These are phyloP conservation scores for Colletotrichum tanaceti DNA, from an alignment of 2,329 filamentous ascomycete species.

Conservation along the genomic window DNA sequence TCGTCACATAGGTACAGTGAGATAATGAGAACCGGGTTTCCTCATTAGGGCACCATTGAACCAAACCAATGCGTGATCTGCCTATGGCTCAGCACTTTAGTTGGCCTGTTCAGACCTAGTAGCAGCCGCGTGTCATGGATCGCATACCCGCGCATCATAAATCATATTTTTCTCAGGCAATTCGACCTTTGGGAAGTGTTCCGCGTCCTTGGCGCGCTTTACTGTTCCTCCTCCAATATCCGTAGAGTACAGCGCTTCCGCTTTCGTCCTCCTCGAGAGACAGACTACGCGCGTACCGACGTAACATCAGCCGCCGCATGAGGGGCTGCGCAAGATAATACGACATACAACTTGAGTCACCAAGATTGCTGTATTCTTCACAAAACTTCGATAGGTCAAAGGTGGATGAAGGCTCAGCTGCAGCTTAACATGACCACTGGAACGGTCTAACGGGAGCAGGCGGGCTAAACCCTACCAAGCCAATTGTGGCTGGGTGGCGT, in stretches of 20 bases:
- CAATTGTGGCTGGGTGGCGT: not conserved
- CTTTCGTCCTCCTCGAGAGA: not conserved
- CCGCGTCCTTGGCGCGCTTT: conserved; percentile 34
- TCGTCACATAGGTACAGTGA: not conserved
- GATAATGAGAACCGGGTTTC: conserved; percentile 9
- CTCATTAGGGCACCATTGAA: not conserved
- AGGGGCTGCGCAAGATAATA: not conserved
- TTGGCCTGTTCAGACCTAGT: conserved; percentile 4
- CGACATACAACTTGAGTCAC: conserved; percentile 9
- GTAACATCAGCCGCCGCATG: conserved; percentile 16
- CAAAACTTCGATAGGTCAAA: conserved; percentile 4
- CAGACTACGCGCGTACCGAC: conserved; percentile 18
- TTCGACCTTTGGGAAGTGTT: conserved; percentile 28
- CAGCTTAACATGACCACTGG: not conserved
- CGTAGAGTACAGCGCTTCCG: not conserved
- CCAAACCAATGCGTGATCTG: conserved; percentile 3
- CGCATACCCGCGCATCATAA: conserved; percentile 15
- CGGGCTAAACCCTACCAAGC: not conserved
- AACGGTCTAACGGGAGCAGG: not conserved
- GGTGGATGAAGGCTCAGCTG: not conserved
- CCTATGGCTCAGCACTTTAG: not conserved
- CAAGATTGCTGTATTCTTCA: conserved; percentile 9
- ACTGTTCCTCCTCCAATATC: conserved; percentile 23
- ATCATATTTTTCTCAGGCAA: conserved; percentile 16
- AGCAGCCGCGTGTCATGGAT: conserved; percentile 26